Percentiles rank a stretch among this genome's conserved stretches.
phyloP scores from a whole-genome alignment of 2,329 filamentous ascomycete genomes.

The Apiospora phragmitis region DNA sequence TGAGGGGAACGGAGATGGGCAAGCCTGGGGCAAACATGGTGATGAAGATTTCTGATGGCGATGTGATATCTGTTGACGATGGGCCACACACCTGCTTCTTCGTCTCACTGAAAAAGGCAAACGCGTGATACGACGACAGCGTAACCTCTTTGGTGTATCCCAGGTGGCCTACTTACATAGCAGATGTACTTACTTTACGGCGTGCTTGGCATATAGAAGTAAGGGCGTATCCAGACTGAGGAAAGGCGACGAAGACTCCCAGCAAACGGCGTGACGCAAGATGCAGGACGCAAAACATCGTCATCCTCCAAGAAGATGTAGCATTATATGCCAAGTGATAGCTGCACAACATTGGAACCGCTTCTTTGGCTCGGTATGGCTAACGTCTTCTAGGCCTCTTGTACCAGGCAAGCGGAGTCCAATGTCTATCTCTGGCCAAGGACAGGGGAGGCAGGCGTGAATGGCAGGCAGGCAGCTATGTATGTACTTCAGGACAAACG shows the following conservation, averaged over 20 bases:
- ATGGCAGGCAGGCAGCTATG: neutral
- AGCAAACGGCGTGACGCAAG: neutral
- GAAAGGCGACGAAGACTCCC: neutral
- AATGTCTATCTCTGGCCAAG: neutral
- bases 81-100: slow-evolving; percentile 21
- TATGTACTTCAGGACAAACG: neutral
- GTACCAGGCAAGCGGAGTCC: neutral
- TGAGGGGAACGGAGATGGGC: neutral
- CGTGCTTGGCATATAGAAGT: neutral
- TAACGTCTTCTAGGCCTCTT: neutral
- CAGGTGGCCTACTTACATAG: neutral
- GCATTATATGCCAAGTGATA: neutral
- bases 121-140: slow-evolving; percentile 31
- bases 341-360: neutral
- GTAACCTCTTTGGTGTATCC: neutral
- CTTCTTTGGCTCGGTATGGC: neutral
- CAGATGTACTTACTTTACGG: neutral
- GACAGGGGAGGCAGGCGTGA: neutral
- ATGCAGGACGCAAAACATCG: neutral
- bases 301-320: neutral
- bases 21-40: slow-evolving; percentile 23
- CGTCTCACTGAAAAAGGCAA: slow-evolving; percentile 28
- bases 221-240: neutral
- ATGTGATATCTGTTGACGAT: slow-evolving; percentile 17
- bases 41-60: neutral